Percentiles rank a stretch among this genome's conserved stretches.
Conservation (phyloP, 495 filamentous ascomycete genomes). For the Emericellopsis terricola region DNA sequence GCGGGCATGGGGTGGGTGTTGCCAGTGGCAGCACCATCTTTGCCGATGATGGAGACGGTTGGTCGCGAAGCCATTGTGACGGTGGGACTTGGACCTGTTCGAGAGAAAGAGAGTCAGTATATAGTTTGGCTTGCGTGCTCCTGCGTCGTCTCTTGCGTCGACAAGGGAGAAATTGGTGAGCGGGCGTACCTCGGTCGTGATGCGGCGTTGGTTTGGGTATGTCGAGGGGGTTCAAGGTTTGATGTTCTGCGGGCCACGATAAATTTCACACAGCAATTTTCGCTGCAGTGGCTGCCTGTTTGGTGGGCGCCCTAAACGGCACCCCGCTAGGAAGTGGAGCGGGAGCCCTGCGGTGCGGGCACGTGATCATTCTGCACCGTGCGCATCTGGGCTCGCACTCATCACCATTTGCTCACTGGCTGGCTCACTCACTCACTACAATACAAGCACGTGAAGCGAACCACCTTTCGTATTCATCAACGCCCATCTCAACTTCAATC, state of each 20-base stretch:
- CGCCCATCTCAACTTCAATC: too few species aligned
- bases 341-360: too few species aligned
- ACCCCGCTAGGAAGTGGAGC: too few species aligned
- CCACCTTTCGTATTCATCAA: too few species aligned
- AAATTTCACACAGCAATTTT: conserved; percentile 4
- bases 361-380: too few species aligned
- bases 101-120: background rate
- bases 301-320: conserved; percentile 3
- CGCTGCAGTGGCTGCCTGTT: background rate
- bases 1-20: conserved; percentile 75
- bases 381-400: too few species aligned
- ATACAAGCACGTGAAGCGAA: too few species aligned
- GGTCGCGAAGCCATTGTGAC: conserved; percentile 79
- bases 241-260: background rate
- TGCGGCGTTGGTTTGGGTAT: conserved; percentile 2
- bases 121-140: too few species aligned
- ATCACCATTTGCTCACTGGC: too few species aligned
- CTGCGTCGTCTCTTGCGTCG: background rate
- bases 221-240: conserved; percentile 1
- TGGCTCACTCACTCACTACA: too few species aligned
- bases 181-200: conserved; percentile 2
- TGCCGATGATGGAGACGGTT: conserved; percentile 83
- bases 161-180: too few species aligned
- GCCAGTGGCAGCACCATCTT: conserved; percentile 79
- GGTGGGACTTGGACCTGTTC: conserved; percentile 2